Conservation (phyloP, 768 basidiomycete genomes). For the Serendipita indica region DNA sequence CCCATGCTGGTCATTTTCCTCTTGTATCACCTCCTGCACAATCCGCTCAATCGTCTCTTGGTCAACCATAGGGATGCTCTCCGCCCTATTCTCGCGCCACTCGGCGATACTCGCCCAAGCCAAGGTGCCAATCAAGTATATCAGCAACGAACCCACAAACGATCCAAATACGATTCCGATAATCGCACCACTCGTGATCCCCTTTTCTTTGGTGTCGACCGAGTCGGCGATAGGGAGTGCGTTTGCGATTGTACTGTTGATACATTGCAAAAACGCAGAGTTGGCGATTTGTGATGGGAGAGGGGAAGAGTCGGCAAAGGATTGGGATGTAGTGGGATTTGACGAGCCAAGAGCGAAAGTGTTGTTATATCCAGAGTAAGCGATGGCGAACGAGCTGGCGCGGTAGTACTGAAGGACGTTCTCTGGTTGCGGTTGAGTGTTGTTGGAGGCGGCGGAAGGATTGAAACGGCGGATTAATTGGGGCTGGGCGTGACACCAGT, state of each 20-base stretch:
- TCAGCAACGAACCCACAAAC: no score
- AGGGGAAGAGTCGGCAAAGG: background rate
- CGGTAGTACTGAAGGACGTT: conserved; percentile 14
- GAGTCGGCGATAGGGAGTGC: background rate
- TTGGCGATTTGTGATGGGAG: conserved; percentile 2
- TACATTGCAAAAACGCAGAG: background rate
- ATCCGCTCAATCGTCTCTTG: no score
- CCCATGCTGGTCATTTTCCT: no score
- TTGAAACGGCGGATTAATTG: background rate
- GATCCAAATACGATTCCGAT: no score
- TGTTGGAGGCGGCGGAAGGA: background rate
- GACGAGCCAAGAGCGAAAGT: background rate
- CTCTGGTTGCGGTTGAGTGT: background rate
- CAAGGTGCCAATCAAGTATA: no score
- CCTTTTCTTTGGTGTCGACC: background rate
- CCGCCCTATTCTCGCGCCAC: no score
- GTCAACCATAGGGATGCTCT: no score
- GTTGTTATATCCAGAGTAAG: conserved; percentile 12
- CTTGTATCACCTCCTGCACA: no score
- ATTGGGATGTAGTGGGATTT: background rate
- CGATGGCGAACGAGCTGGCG: conserved; percentile 6
- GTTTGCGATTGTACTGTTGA: background rate
- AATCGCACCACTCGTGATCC: background rate
- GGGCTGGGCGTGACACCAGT: conserved; percentile 1
- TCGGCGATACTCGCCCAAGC: no score